Evolutionary conservation across 495 filamentous ascomycete species (phyloP).

Genomic region (Penicillium atrosanguineum): DNA sequence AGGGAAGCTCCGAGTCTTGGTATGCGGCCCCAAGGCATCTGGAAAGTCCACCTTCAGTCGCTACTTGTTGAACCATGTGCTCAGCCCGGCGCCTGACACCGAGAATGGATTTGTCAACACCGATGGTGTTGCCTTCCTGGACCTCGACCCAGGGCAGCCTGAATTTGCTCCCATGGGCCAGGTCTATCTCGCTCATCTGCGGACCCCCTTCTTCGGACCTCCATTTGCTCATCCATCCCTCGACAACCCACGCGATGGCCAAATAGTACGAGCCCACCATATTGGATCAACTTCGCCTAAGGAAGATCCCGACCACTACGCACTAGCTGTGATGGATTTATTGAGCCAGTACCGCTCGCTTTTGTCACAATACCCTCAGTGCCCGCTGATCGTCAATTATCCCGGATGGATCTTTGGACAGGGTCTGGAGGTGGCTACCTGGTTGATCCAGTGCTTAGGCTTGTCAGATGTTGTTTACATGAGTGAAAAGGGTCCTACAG

Average conservation of each 20-base stretch:
- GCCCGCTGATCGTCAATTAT: slow-evolving; percentile 75
- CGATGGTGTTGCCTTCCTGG: slow-evolving; percentile 62
- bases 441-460: slow-evolving; percentile 52
- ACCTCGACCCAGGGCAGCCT: slow-evolving; percentile 82
- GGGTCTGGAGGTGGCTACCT: slow-evolving; percentile 66
- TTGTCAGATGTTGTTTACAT: slow-evolving; percentile 69
- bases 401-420: slow-evolving; percentile 80
- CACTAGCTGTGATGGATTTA: slow-evolving; percentile 65
- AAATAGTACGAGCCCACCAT: slow-evolving; percentile 63
- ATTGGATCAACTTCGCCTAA: slow-evolving; percentile 69
- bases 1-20: slow-evolving; percentile 46
- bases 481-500: slow-evolving; percentile 65
- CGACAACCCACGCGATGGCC: slow-evolving; percentile 27
- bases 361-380: slow-evolving; percentile 36
- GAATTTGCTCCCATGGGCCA: slow-evolving; percentile 78
- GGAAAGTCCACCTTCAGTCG: slow-evolving; percentile 86
- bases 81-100: slow-evolving; percentile 48
- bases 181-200: slow-evolving; percentile 66
- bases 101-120: slow-evolving; percentile 33
- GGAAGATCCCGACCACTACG: slow-evolving; percentile 68
- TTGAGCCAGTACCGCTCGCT: slow-evolving; percentile 58
- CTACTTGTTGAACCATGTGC: slow-evolving; percentile 70
- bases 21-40: slow-evolving; percentile 78
- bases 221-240: slow-evolving; percentile 68
- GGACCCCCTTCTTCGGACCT: slow-evolving; percentile 65